These are phyloP conservation scores for Colletotrichum sp. DNA, from an alignment of 2,329 filamentous ascomycete species.

Conservation along the genomic window DNA sequence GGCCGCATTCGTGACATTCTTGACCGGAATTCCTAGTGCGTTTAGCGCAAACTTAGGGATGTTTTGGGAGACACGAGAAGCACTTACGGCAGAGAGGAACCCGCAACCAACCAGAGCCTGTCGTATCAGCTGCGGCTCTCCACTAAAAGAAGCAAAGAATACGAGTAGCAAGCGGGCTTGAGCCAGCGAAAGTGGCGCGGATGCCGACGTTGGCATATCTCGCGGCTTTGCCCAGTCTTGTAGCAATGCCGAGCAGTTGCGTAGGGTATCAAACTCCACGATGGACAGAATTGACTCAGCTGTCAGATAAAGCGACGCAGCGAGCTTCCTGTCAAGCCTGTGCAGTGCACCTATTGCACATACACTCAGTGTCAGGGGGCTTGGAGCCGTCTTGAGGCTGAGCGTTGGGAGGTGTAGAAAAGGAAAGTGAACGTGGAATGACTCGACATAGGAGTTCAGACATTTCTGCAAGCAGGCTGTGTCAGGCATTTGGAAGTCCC, in stretches of 20 bases:
- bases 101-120: not conserved
- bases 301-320: not conserved
- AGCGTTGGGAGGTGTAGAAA: not conserved
- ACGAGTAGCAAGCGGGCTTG: not conserved
- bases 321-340: not conserved
- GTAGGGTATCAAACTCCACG: not conserved
- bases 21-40: not conserved
- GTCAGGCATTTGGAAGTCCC: not conserved
- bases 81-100: not conserved
- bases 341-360: not conserved
- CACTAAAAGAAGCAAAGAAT: not conserved
- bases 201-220: not conserved
- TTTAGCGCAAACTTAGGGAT: not conserved
- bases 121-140: not conserved
- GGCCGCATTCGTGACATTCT: not conserved
- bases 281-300: not conserved
- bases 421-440: not conserved
- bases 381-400: not conserved
- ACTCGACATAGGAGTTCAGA: not conserved
- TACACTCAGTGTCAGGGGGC: not conserved
- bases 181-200: not conserved
- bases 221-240: not conserved
- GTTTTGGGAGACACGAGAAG: fast-evolving
- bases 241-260: not conserved
- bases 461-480: not conserved